Evolutionary conservation across 2,329 filamentous ascomycete genomes (phyloP).

Genomic region (Fusarium coffeatum): DNA sequence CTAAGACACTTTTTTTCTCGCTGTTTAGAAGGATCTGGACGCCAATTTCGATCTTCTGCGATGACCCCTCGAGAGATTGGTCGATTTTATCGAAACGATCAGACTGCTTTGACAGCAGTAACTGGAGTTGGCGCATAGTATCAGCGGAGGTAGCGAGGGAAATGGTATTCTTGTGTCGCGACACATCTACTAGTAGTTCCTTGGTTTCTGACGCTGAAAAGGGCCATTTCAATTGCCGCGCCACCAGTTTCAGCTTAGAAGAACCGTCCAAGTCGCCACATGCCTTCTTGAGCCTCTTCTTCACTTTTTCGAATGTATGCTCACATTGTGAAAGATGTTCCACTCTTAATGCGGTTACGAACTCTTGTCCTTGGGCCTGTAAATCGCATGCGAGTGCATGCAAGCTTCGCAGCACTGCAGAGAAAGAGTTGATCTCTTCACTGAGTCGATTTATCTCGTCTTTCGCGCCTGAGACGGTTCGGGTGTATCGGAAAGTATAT

Average conservation of each 20-base stretch:
- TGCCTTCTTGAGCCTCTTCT: neutral
- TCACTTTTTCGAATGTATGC: neutral
- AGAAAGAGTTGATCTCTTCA: neutral
- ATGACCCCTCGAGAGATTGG: neutral
- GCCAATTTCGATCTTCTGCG: neutral
- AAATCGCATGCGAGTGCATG: neutral
- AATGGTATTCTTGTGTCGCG: slow-evolving; percentile 9
- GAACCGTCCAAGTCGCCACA: rapidly evolving
- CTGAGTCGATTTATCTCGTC: neutral
- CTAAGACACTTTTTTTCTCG: neutral
- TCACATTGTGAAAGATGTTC: neutral
- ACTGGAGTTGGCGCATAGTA: slow-evolving; percentile 3
- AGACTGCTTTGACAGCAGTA: neutral
- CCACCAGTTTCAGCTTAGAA: rapidly evolving
- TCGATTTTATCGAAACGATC: neutral
- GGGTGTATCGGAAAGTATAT: neutral
- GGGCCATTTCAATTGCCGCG: slow-evolving; percentile 23
- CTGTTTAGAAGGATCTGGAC: neutral
- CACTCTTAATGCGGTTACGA: neutral
- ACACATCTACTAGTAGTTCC: neutral
- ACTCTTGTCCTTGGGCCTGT: neutral
- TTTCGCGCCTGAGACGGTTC: neutral
- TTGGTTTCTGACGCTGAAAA: slow-evolving; percentile 10
- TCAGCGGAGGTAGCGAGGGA: slow-evolving; percentile 5
- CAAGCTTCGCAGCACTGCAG: neutral